Evolutionary conservation across 495 filamentous ascomycete genomes (phyloP), one percentile per base, ranked within the genome.

Genomic region (Halenospora varia): DNA sequence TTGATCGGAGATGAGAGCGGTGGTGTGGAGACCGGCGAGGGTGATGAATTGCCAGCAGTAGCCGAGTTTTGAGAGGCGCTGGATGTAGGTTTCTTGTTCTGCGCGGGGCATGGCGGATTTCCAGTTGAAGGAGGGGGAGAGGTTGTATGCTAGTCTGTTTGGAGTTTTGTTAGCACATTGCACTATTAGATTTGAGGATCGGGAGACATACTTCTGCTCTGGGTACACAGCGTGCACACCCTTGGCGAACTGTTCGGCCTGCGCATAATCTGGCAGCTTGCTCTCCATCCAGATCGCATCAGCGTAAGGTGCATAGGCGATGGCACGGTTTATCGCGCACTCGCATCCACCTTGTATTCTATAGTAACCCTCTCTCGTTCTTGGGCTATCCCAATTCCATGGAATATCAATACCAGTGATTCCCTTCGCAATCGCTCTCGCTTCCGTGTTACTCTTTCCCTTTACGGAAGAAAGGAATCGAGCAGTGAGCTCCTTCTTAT

Each of bases 31-130:
- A 57, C 94, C 95, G n/a, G 92, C 94, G 29, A 98, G 85, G 25
- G 95, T 98, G 78, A 98, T 97, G 83, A 98, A 98, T 73, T 98
- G 94, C 94, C 94, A 97, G 81, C 88, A 95, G 82, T 97, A 98
- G 48, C 94, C 94, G 25, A 98, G 84, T 19, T 74, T 71, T 54
- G 84, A 90, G 40, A 98, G 87, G 19, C 93, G 89, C 59, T 85
- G 75, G 77, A 98, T 97, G 76, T 97, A 98, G 19, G 95, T 97
- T 75, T 96, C 89, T 74, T 98, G 95, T 70, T 97, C 95, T 46
- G 85, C 78, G 61, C 87, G 82, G 24, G 89, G 78, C 95, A 98
- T 98, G 68, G 95, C 94, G 45, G 92, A 77, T 78, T 97, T 97
- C 94, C 94, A 98, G 83, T 97, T 97, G 86, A 98, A 98, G 40